phyloP scores from a whole-genome alignment of 2,329 filamentous ascomycete genomes.

The Leptographium flavum region DNA sequence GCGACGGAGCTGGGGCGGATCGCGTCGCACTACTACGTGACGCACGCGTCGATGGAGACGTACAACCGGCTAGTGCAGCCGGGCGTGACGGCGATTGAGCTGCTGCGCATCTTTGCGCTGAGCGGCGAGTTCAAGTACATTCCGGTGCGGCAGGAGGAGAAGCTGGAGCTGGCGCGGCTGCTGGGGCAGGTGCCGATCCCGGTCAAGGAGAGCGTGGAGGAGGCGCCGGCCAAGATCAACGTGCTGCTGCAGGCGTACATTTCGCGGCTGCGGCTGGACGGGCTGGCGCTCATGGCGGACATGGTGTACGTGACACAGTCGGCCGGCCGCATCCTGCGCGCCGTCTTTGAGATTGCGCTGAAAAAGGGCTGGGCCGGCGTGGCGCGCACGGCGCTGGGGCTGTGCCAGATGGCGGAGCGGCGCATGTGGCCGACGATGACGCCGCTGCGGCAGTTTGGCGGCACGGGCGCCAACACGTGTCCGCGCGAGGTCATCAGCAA shows the following conservation, averaged over 20 bases:
- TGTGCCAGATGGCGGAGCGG: conserved; percentile 99
- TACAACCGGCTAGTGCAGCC: conserved; percentile 95
- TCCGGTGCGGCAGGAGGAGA: conserved; percentile 92
- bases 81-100: conserved; percentile 81
- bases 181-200: conserved; percentile 83
- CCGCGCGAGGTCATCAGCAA: conserved; percentile 79
- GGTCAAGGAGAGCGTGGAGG: conserved; percentile 94
- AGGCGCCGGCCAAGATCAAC: conserved; percentile 95
- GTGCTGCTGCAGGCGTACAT: conserved; percentile 95
- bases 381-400: conserved; percentile 77
- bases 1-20: conserved; percentile 90
- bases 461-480: conserved; percentile 28
- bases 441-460: conserved; percentile 77
- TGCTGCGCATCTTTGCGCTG: conserved; percentile 90
- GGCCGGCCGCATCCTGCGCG: conserved; percentile 85
- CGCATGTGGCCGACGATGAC: conserved; percentile 99
- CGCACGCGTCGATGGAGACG: conserved; percentile 87
- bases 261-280: conserved; percentile 83
- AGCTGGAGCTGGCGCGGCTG: conserved; percentile 86
- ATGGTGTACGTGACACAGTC: conserved; percentile 98
- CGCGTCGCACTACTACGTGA: conserved; percentile 97
- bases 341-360: conserved; percentile 92
- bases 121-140: conserved; percentile 99
- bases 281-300: conserved; percentile 91
- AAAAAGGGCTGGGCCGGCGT: conserved; percentile 95